Evolutionary conservation across 495 filamentous ascomycete species (phyloP), one percentile per base, ranked within the genome.

Genomic region (Penicillium silybi): DNA sequence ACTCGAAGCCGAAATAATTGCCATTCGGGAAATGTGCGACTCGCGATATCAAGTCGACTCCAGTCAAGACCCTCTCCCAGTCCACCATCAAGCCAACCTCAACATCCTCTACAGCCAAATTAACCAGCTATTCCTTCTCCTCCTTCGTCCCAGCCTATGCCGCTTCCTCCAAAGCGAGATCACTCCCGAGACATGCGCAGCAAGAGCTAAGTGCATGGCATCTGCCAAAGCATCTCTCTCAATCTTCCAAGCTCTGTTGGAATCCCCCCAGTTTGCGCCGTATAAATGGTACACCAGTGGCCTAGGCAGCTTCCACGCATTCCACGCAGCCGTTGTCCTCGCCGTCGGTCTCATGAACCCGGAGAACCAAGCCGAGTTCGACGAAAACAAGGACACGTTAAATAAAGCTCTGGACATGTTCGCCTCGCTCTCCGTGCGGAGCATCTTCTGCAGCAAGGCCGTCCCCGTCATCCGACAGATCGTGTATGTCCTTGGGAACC

Each of bases 221-320:
- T 72, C 71, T 11, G 73, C 74, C 19, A 74, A 71, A 40, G 65
- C 65, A 0, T 65, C 74, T 2, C 60, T 79, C 6, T 48, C 64
- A 1, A 71, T 75, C 19, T 70, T 78, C 45, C 63, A 70, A 23
- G 66, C 60, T 0, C 61, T 77, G 0, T 57, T 66, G 23, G 68
- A 71, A 25, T 65, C 65, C 0, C 52, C 69, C 1, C 54, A 67
- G 9, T 75, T 73, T 46, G 48, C 61, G 4, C 63, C 71, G 0
- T 79, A 72, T 39, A 71, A 66, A 50, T 79, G 76, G 76, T 78
- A 76, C 49, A 74, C 70, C 15, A 66, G 73, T 25, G 70, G 70
- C 1, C 55, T 71, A 0, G 72, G 70, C 3, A 75, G 72, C 32
- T 77, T 74, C 50, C 69, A 73, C 43, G 66, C 71, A 0, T 68